phyloP scores from a whole-genome alignment of 2,329 filamentous ascomycete genomes.

The Fusarium mundagurra region DNA sequence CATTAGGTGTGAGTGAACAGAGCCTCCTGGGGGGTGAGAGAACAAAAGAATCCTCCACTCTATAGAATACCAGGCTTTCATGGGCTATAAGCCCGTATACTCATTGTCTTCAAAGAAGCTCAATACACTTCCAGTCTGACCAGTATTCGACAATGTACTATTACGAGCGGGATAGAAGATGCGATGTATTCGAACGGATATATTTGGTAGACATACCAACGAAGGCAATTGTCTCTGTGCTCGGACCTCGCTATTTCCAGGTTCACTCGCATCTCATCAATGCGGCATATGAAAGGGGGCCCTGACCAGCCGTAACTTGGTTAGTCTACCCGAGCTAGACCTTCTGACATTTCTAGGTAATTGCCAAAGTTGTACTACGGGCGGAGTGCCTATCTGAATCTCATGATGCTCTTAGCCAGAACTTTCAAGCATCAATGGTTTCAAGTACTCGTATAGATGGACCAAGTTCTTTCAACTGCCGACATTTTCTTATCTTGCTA shows the following conservation, averaged over 20 bases:
- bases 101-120: not conserved
- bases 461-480: not conserved
- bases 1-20: not conserved
- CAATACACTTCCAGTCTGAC: not conserved
- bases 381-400: no score
- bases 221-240: not conserved
- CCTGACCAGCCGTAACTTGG: not conserved
- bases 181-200: no score
- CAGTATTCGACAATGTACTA: accelerated
- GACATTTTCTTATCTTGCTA: not conserved
- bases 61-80: not conserved
- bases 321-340: not conserved
- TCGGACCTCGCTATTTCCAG: no score
- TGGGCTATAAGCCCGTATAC: no score
- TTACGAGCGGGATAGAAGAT: not conserved
- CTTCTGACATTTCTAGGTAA: accelerated
- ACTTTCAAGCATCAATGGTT: not conserved
- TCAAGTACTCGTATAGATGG: not conserved
- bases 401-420: not conserved
- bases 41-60: no score
- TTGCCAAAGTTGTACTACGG: not conserved
- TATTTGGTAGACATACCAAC: no score
- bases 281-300: not conserved
- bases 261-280: no score
- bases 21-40: not conserved